Percentiles rank a stretch among this genome's conserved stretches.
Conservation (phyloP, 2,329 filamentous ascomycete genomes). For the Penicillium nordicum region DNA sequence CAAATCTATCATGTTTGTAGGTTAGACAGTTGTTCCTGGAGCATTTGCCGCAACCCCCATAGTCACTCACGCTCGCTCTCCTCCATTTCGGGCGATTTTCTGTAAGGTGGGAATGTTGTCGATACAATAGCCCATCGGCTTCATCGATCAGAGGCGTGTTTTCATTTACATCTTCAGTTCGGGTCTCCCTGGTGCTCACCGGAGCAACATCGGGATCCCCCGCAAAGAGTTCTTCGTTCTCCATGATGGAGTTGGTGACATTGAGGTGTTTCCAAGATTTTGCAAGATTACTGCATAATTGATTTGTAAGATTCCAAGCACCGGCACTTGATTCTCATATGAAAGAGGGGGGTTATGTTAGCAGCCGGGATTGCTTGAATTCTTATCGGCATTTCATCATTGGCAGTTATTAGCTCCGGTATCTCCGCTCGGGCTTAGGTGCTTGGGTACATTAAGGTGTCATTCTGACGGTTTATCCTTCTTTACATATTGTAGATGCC, state of each 20-base stretch:
- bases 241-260: conserved; percentile 22
- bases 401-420: conserved; percentile 4
- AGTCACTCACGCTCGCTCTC: conserved; percentile 47
- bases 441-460: not conserved
- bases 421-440: conserved; percentile 5
- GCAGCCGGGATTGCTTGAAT: not conserved
- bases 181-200: conserved; percentile 16
- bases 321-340: not conserved
- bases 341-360: not conserved
- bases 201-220: conserved; percentile 33
- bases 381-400: conserved; percentile 2
- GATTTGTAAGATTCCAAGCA: conserved; percentile 5
- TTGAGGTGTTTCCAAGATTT: not conserved
- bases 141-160: not conserved
- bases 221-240: conserved; percentile 34
- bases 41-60: not conserved
- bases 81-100: conserved; percentile 45
- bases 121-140: not conserved
- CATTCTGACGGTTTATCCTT: not conserved
- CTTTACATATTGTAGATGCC: not conserved
- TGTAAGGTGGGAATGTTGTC: not conserved
- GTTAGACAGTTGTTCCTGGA: conserved; percentile 9
- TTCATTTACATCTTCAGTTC: not conserved
- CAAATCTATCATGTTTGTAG: conserved; percentile 55
- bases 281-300: not conserved